A percentile compares a stretch with the other conserved stretches of the same genome.
These are phyloP conservation scores for Cyclotella kingstonii DNA, from an alignment of 108 stramenopile species.

Conservation along the genomic window DNA sequence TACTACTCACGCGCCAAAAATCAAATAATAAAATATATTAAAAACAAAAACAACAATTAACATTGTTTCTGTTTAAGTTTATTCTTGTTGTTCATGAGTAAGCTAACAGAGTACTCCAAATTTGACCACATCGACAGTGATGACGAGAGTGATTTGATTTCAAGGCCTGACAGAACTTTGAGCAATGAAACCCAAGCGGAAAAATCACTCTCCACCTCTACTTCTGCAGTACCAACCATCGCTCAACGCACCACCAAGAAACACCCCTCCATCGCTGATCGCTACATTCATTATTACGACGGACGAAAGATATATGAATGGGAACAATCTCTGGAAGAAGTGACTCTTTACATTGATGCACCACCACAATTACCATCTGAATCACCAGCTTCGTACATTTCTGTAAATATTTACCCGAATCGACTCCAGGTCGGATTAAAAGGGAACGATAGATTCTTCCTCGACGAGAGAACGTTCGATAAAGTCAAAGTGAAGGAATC, in stretches of 20 bases:
- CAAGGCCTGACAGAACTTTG: not conserved
- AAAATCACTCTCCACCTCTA: not conserved
- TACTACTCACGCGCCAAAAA: too few species aligned
- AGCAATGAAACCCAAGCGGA: slow-evolving; percentile 9
- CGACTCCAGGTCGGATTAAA: slow-evolving; percentile 58
- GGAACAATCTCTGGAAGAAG: slow-evolving; percentile 93
- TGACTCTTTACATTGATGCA: slow-evolving; percentile 78
- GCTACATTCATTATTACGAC: slow-evolving; percentile 63
- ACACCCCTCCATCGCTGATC: slow-evolving; percentile 46
- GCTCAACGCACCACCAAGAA: slow-evolving; percentile 40
- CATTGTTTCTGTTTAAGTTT: not conserved
- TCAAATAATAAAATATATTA: too few species aligned
- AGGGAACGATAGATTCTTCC: slow-evolving; percentile 70
- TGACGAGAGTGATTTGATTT: slow-evolving; percentile 6
- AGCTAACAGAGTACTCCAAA: slow-evolving; percentile 71
- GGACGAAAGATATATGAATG: slow-evolving; percentile 89
- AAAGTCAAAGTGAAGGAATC: slow-evolving; percentile 83
- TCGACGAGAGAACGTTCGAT: slow-evolving; percentile 83
- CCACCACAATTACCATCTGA: slow-evolving; percentile 48
- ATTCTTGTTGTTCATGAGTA: slow-evolving; percentile 51
- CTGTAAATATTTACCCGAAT: slow-evolving; percentile 47
- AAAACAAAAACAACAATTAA: not conserved
- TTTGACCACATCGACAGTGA: slow-evolving; percentile 65
- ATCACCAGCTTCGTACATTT: slow-evolving; percentile 25
- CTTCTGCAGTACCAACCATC: slow-evolving; percentile 2